phyloP scores from a whole-genome alignment of 139 green algal species.

The Medakamo hakoo region DNA sequence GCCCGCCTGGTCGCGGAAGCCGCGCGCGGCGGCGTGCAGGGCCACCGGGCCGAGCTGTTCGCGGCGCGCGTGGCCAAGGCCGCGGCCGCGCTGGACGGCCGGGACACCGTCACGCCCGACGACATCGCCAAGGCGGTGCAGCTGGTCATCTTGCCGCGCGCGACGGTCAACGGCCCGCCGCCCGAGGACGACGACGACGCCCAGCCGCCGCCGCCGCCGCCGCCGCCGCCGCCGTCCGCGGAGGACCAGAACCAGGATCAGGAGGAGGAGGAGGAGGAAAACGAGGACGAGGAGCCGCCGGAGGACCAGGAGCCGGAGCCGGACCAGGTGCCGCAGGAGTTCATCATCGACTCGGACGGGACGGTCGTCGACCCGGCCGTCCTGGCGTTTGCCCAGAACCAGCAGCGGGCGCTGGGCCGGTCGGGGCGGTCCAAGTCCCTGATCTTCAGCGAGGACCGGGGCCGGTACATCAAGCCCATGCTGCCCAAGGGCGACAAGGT shows the following conservation, averaged over 20 bases:
- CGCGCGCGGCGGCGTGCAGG: slow-evolving; percentile 62
- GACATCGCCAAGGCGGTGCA: slow-evolving; percentile 86
- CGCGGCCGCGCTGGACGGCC: slow-evolving; percentile 68
- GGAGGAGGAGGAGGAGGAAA: slow-evolving; percentile 60
- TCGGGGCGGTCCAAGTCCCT: slow-evolving; percentile 85
- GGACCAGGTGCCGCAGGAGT: slow-evolving; percentile 93
- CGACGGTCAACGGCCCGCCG: slow-evolving; percentile 9
- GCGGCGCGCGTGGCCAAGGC: slow-evolving; percentile 68
- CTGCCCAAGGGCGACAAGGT: slow-evolving; percentile 72
- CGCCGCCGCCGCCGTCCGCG: slow-evolving; percentile 45
- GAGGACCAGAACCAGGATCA: slow-evolving; percentile 50
- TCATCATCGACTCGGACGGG: slow-evolving; percentile 94
- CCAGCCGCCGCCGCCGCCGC: slow-evolving; percentile 72
- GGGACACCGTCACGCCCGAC: slow-evolving; percentile 73
- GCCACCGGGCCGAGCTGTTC: slow-evolving; percentile 94
- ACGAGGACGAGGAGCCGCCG: slow-evolving; percentile 59
- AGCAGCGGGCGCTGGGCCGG: slow-evolving; percentile 75
- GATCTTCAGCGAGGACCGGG: slow-evolving; percentile 89
- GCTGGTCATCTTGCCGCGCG: slow-evolving; percentile 75
- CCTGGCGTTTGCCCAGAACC: slow-evolving; percentile 81
- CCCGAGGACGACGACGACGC: slow-evolving; percentile 42
- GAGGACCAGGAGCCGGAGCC: slow-evolving; percentile 36
- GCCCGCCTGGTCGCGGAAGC: slow-evolving; percentile 88
- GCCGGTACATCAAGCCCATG: slow-evolving; percentile 98
- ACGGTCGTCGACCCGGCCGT: slow-evolving; percentile 81